Base-by-base conservation (phyloP, 345 rosid genomes). In the Camelina hispida region DNA sequence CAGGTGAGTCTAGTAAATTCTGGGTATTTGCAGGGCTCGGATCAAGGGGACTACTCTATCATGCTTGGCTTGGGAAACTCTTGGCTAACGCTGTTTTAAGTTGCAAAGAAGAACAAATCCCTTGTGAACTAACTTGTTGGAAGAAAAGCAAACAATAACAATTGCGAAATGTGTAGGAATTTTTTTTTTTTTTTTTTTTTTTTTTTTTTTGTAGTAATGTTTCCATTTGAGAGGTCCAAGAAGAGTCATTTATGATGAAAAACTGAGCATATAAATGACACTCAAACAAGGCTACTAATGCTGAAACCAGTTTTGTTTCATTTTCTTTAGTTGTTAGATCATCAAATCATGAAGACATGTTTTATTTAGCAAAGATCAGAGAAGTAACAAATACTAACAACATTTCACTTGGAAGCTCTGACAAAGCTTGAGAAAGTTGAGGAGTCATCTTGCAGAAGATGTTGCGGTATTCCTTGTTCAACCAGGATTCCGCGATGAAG, bases 1-100 rank as follows among this genome's bases (percentile, higher is more conserved):
- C 78, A 48, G 71, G 30, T 75, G 66, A 20, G 22, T 56, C 66
- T 58, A 82, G 85, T 74, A 86, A 80, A 40, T 94, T 79, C 63
- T 94, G 97, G 96, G 75, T 94, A 38, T 83, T 91, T 9, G 89
- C 88, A 42, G 98, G 98, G 75, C 96, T 94, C 11, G 97, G 98
- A 68, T 85, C 96, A 18, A 86, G 97, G 56, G 97, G 97, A 9
- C 79, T 91, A 72, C 77, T 94, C 66, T 90, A 87, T 79, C 96
- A 94, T 82, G 96, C 85, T 62, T 86, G 87, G 88, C 86, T 88
- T 16, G 97, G 97, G 47, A 87, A 85, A 79, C 77, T 91, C 75
- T 65, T 82, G 79, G 90, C 96, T 6, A 81, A 75, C 53, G 96
- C 97, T 66, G 93, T 87, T 46, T 77, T 87, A 25, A 76, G 81